A percentile compares a stretch with the other conserved stretches of the same genome.
Conservation (phyloP, 148 eudicot genomes). For the Rhododendron griersonianum region DNA sequence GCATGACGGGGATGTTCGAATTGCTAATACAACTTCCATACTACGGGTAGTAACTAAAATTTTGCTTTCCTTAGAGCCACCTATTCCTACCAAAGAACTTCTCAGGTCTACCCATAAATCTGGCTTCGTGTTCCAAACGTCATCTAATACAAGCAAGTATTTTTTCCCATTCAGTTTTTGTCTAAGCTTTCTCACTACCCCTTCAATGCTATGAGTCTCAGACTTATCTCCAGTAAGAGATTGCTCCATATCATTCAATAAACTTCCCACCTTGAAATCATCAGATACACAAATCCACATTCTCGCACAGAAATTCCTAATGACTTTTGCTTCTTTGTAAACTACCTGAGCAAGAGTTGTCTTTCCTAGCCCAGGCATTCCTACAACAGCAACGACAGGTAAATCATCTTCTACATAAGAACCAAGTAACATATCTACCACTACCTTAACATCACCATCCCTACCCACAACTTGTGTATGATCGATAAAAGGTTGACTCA, state of each 20-base stretch:
- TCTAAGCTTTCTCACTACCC: not conserved
- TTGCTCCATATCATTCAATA: conserved; percentile 11
- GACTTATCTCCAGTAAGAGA: not conserved
- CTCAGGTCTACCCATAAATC: conserved; percentile 5
- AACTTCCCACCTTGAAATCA: not conserved
- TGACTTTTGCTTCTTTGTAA: not conserved
- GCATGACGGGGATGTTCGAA: not conserved
- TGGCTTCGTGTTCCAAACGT: conserved; percentile 13
- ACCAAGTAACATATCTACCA: not conserved
- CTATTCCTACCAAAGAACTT: not conserved
- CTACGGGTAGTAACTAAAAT: too few species aligned
- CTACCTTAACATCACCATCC: not conserved
- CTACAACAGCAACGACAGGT: conserved; percentile 5
- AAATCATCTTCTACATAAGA: not conserved
- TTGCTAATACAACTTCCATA: not conserved
- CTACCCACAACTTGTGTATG: conserved; percentile 8
- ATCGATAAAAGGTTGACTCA: not conserved
- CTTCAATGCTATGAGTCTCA: not conserved
- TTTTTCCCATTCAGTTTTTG: conserved; percentile 1
- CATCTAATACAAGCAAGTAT: not conserved
- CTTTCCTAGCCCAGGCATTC: not conserved
- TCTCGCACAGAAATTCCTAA: not conserved
- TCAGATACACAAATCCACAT: conserved; percentile 14
- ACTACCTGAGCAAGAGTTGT: conserved; percentile 6
- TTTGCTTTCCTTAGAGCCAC: too few species aligned